These are phyloP conservation scores for Gloeophyllum trabeum DNA, from an alignment of 768 basidiomycete species.

Conservation along the genomic window DNA sequence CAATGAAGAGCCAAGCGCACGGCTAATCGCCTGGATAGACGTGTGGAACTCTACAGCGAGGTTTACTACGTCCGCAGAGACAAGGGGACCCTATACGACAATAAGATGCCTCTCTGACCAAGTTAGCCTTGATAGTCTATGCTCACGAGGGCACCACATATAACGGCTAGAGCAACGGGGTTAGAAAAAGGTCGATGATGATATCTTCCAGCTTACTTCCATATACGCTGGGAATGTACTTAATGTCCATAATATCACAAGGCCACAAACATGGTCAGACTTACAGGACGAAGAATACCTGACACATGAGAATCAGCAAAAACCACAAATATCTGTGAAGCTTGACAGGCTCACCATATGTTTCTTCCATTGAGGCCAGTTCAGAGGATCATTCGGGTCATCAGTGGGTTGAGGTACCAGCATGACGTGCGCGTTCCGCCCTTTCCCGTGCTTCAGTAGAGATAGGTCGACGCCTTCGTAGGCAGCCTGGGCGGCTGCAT, in stretches of 20 bases:
- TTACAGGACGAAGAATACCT: background rate
- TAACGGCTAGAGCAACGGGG: slow-evolving; percentile 6
- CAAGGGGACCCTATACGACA: slow-evolving; percentile 3
- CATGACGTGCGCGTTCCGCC: slow-evolving; percentile 10
- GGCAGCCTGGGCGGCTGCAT: slow-evolving; percentile 6
- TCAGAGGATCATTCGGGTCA: slow-evolving; percentile 16
- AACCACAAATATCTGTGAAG: background rate
- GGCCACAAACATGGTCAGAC: background rate
- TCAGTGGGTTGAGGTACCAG: slow-evolving; percentile 15
- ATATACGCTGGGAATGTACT: slow-evolving; percentile 1
- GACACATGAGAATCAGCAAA: background rate
- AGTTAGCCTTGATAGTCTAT: too few species aligned
- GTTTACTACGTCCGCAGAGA: slow-evolving; percentile 3
- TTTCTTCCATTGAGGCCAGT: slow-evolving; percentile 14
- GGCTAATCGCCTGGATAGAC: slow-evolving; percentile 4
- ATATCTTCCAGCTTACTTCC: slow-evolving; percentile 5
- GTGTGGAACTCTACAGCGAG: slow-evolving; percentile 7
- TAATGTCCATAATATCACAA: background rate
- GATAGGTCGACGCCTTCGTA: slow-evolving; percentile 6
- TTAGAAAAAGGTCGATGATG: background rate
- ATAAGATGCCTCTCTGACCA: too few species aligned
- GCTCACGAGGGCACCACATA: slow-evolving; percentile 8
- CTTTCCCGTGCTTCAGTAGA: slow-evolving; percentile 11
- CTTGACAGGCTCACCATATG: slow-evolving; percentile 1
- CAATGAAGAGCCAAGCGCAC: slow-evolving; percentile 8